Evolutionary conservation across 2,329 filamentous ascomycete genomes (phyloP), one percentile per base, ranked within the genome.

Genomic region (Tolypocladium ovalisporum): DNA sequence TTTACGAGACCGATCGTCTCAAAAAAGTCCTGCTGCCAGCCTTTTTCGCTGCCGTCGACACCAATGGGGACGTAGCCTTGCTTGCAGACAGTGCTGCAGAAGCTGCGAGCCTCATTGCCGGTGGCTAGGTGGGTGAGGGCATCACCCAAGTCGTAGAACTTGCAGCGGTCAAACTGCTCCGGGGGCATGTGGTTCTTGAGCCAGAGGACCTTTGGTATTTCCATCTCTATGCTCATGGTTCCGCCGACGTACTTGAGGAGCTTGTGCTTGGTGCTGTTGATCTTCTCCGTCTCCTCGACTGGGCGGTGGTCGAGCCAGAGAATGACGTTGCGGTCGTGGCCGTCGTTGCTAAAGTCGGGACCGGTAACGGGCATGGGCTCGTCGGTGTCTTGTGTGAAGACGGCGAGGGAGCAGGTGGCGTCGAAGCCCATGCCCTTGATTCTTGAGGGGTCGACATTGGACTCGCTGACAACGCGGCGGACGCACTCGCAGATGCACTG

Each of bases 191-290:
- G 84, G 74, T 96, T 96, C 81, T 97, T 97, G 69, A 99, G 81
- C 94, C 94, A 99, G 58, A 97, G 80, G 1, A 97, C 90, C 76
- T 99, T 99, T 62, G 94, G 94, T 57, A 99, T 95, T 73, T 99
- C 94, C 94, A 99, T 99, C 78, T 99, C 94, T 63, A 97, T 93
- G 70, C 90, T 96, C 94, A 99, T 99, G 71, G 88, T 93, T 62
- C 94, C 94, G 64, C 94, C 94, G 22, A 99, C 94, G 69, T 99
- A 99, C 67, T 91, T 88, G 59, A 99, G 83, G 56, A 99, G 79
- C 72, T 95, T 94, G 78, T 99, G 94, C 56, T 86, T 81, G 3
- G 94, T 97, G 56, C 85, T 84, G 72, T 99, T 99, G 76, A 99
- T 96, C 75, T 89, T 88, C 61, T 89, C 86, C 0, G 93, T 95